Percentiles rank a stretch among this genome's conserved stretches.
These are phyloP conservation scores for Colletotrichum tamarilloi DNA, from an alignment of 2,329 filamentous ascomycete species.

Conservation along the genomic window DNA sequence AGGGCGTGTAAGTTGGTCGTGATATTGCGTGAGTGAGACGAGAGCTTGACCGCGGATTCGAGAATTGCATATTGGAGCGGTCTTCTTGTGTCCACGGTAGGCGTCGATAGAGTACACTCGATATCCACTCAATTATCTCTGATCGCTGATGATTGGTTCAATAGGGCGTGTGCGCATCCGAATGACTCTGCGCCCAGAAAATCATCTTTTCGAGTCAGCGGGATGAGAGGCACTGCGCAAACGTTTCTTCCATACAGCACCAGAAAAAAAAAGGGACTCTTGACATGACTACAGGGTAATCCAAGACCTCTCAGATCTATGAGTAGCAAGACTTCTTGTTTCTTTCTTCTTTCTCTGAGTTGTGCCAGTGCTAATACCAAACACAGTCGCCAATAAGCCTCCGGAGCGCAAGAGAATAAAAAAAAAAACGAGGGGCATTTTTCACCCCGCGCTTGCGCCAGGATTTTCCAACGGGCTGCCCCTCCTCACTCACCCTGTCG, in stretches of 20 bases:
- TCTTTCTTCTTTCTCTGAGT: neutral
- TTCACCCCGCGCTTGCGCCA: constrained; percentile 20
- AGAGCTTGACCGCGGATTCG: constrained; percentile 6
- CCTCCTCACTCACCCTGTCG: neutral
- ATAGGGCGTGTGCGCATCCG: neutral
- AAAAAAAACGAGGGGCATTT: constrained; percentile 30
- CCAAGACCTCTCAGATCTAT: too few species aligned
- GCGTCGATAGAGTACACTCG: accelerated
- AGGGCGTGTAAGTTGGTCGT: neutral
- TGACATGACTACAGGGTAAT: neutral
- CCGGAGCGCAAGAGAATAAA: neutral
- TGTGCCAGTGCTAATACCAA: neutral
- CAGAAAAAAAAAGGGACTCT: neutral
- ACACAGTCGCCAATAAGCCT: too few species aligned
- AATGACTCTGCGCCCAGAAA: constrained; percentile 2
- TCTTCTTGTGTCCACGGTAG: neutral
- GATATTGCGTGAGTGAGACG: neutral
- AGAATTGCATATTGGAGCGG: constrained; percentile 27
- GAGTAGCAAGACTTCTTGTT: neutral
- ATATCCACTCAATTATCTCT: neutral
- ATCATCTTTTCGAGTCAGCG: constrained; percentile 26
- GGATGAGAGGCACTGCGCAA: neutral
- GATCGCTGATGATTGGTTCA: neutral
- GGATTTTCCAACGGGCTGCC: constrained; percentile 13
- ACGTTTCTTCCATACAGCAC: neutral